Evolutionary conservation across 129 eudicot species (phyloP), one percentile per base, ranked within the genome.

Genomic region (Tagetes patula): DNA sequence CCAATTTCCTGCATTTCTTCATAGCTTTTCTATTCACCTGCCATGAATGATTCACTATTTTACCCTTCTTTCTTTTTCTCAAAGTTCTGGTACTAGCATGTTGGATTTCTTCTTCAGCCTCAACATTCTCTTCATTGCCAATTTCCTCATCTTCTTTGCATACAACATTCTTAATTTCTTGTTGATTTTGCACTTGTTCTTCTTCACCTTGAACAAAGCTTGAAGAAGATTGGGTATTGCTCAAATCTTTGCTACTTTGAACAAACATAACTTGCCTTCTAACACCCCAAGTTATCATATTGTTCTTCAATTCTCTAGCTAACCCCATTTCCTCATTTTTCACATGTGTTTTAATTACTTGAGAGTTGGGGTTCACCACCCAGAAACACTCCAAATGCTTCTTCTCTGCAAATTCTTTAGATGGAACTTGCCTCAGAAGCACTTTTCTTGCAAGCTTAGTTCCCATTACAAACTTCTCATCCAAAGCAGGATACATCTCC

Each of bases 381-480:
- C 99, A 95, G 77, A 95, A 95, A 13, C 65, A 64, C 34, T 81
- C 58, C 59, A 74, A 76, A 33, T 84, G 83, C 83, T 84, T 88
- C 68, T 84, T 82, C 76, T 79, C 83, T 3, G 84, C 83, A 76
- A 83, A 91, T 30, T 85, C 90, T 50, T 85, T 85, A 33, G 81
- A 77, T 2, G 94, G 86, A 41, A 95, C 85, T 77, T 86, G 69
- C 58, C 96, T 77, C 41, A 46, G 14, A 50, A 95, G 96, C 69
- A 88, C 86, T 75, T 85, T 86, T 1, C 82, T 84, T 8, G 97
- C 97, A 69, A 85, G 84, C 31, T 81, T 77, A 61, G 58, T 70
- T 60, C 85, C 96, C 99, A 95, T 95, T n/a, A 82, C 88, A 65
- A 89, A 88, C 76, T 84, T 85, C 82, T 90, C 97, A 47, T 91